Evolutionary conservation across 345 rosid genomes (phyloP), one percentile per base, ranked within the genome.

Genomic region (Kandelia obovata): DNA sequence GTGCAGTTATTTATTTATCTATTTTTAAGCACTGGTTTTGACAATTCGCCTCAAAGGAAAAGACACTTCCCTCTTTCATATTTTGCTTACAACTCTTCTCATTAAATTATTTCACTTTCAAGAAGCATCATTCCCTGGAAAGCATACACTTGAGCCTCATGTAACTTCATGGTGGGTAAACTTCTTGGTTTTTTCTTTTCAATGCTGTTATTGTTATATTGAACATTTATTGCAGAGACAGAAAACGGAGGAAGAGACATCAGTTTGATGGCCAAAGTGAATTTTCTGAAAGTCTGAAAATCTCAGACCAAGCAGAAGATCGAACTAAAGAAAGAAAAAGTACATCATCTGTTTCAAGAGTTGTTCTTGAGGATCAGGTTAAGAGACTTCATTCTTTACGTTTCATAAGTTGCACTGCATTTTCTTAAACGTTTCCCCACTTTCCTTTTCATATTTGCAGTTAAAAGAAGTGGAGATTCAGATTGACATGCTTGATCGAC

Each of bases 291-390:
- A 85, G 81, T 77, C 55, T 81, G 75, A 88, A 78, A 81, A 71
- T 65, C 75, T 73, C 82, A 61, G 84, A 83, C 72, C 85, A 73
- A 63, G 59, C 76, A 62, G 88, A 81, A 68, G 92, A 75, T 73
- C 84, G 28, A 60, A 77, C 74, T 72, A 82, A 62, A 56, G 87
- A 77, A 76, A 81, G 86, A 71, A 79, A 86, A 77, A 71, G 70
- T 25, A 15, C 4, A 43, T 73, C 77, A 20, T 71, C 75, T 71
- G 78, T 80, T 67, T 80, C 88, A 74, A 85, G 80, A 77, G 55
- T 53, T 75, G 61, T 68, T 75, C 81, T 81, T 72, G 79, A 73
- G 76, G 90, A 85, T 64, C 89, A 90, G 98, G 99, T 92, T 76
- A 70, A 75, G 72, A 78, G 49, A 43, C 17, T 43, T 11, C 5